Evolutionary conservation across 176 grass and related monocot genomes (phyloP), one percentile per base, ranked within the genome.

Genomic region (Oryza nivara): DNA sequence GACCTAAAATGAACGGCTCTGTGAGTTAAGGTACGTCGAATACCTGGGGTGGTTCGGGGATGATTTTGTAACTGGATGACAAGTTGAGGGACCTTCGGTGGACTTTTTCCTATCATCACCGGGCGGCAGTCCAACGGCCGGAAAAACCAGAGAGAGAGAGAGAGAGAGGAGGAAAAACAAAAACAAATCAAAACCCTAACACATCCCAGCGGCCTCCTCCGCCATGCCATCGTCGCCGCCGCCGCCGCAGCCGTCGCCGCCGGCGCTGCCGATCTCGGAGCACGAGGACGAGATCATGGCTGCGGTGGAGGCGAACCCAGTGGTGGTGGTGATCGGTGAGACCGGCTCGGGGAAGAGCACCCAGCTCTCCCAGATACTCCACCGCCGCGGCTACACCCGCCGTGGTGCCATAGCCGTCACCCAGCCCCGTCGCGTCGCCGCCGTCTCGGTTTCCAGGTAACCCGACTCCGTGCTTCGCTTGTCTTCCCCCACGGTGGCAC

Each of bases 311-410:
- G 91, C 86, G 23, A 98, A 93, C 66, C 70, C 92, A 8, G 96
- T 98, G 73, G 83, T 91, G 0, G 92, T 98, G 30, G 72, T 98
- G 4, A 95, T 95, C 47, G 92, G 92, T 23, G 92, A 98, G 87
- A 98, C 96, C 0, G 96, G 96, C 32, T 98, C 96, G 19, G 96
- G 96, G 28, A 98, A 98, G 87, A 98, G 96, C 85, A 98, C 96
- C 15, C 96, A 98, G 77, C 92, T 98, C 72, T 98, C 96, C 15
- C 92, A 98, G 81, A 95, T 98, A 72, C 89, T 98, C 43, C 85
- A 92, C 80, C 92, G 96, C 43, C 82, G 89, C 12, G 92, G 96
- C 45, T 98, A 95, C 89, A 86, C 96, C 47, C 84, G 85, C 64
- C 90, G 86, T 13, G 92, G 92, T 1, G 86, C 88, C n/a, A 90